These are phyloP conservation scores for Penicillium sp. DNA, from an alignment of 2,329 filamentous ascomycete genomes.

Conservation along the genomic window DNA sequence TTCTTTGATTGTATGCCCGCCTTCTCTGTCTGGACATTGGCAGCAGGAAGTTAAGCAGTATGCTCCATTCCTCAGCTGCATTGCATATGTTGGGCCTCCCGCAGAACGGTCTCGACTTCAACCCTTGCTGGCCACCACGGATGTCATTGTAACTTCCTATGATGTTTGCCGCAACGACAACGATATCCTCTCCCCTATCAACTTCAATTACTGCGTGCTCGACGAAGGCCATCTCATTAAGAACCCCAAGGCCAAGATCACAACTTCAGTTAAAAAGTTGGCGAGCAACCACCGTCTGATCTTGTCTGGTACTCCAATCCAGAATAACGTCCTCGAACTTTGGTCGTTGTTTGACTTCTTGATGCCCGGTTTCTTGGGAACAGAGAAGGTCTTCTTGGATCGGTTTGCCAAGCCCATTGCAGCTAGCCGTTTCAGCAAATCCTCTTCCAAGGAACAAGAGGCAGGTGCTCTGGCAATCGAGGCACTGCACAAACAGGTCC, in stretches of 20 bases:
- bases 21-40: slow-evolving; percentile 96
- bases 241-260: slow-evolving; percentile 96
- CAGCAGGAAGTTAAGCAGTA: slow-evolving; percentile 96
- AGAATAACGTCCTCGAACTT: slow-evolving; percentile 94
- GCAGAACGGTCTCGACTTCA: slow-evolving; percentile 72
- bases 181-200: slow-evolving; percentile 77
- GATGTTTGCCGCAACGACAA: slow-evolving; percentile 96
- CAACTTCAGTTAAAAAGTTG: slow-evolving; percentile 84
- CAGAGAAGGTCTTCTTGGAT: slow-evolving; percentile 95
- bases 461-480: slow-evolving; percentile 94
- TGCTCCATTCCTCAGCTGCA: slow-evolving; percentile 85
- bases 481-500: slow-evolving; percentile 95
- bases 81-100: slow-evolving; percentile 88
- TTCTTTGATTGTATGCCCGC: slow-evolving; percentile 92
- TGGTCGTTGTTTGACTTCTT: slow-evolving; percentile 99
- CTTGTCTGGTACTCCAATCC: slow-evolving; percentile 92
- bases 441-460: slow-evolving; percentile 97
- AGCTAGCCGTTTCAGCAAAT: slow-evolving; percentile 91
- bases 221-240: slow-evolving; percentile 99
- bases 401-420: slow-evolving; percentile 94
- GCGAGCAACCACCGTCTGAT: slow-evolving; percentile 93
- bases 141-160: slow-evolving; percentile 96
- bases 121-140: slow-evolving; percentile 69
- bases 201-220: slow-evolving; percentile 95
- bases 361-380: slow-evolving; percentile 96